Percentiles rank a stretch among this genome's conserved stretches.
These are phyloP conservation scores for Ophiognomonia clavigignenti-juglandacearum DNA, from an alignment of 2,329 filamentous ascomycete species.

Conservation along the genomic window DNA sequence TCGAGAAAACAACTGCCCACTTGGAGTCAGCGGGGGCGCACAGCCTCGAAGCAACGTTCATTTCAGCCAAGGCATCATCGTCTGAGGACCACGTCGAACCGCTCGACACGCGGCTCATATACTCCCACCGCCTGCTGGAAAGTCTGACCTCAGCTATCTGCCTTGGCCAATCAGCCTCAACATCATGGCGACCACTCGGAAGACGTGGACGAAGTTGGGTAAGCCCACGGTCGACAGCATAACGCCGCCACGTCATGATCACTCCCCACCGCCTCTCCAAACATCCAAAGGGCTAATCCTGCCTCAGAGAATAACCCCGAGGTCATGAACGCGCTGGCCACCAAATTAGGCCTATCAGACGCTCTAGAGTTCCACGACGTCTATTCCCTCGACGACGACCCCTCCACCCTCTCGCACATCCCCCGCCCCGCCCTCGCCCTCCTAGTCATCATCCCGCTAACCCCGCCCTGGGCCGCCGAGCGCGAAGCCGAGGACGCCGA, in stretches of 20 bases:
- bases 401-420: conserved; percentile 68
- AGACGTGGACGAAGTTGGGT: conserved; percentile 14
- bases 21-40: not conserved
- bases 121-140: not conserved
- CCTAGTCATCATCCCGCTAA: conserved; percentile 74
- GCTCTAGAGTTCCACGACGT: conserved; percentile 75
- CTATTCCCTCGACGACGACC: conserved; percentile 75
- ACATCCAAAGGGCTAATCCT: conserved; percentile 7
- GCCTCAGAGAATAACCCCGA: conserved; percentile 60
- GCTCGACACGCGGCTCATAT: not conserved
- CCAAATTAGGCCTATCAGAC: conserved; percentile 65
- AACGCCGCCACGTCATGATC: not conserved
- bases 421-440: conserved; percentile 73
- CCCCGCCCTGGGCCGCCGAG: conserved; percentile 28
- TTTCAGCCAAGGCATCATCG: not conserved
- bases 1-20: too few species aligned
- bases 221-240: too few species aligned
- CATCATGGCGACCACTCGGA: conserved; percentile 9
- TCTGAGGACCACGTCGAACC: not conserved
- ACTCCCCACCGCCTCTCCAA: not conserved
- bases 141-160: conserved; percentile 13
- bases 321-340: conserved; percentile 69
- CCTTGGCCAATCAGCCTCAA: conserved; percentile 1
- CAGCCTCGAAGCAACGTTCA: not conserved
- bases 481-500: conserved; percentile 52